Evolutionary conservation across 2,329 filamentous ascomycete genomes (phyloP).

Genomic region (Fusarium sarcochroum): DNA sequence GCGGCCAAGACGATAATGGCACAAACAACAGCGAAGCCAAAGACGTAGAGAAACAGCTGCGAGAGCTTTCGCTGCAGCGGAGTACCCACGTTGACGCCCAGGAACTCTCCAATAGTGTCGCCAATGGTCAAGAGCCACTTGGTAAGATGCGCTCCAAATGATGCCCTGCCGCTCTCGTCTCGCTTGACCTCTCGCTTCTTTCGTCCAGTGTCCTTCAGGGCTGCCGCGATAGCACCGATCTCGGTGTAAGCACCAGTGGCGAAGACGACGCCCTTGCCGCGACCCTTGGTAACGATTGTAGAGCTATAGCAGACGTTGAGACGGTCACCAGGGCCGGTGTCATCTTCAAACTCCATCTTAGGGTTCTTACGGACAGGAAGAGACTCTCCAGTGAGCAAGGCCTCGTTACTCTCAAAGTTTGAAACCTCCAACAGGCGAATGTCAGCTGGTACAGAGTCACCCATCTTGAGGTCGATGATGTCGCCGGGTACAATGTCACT

Average conservation of each 20-base stretch:
- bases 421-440: constrained; percentile 55
- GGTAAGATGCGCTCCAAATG: constrained; percentile 49
- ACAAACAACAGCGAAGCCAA: constrained; percentile 40
- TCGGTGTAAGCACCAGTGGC: constrained; percentile 74
- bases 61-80: constrained; percentile 77
- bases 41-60: constrained; percentile 74
- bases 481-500: constrained; percentile 62
- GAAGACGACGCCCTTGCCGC: constrained; percentile 71
- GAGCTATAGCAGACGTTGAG: constrained; percentile 75
- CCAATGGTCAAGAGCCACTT: constrained; percentile 53
- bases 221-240: constrained; percentile 71
- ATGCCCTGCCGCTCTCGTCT: constrained; percentile 59
- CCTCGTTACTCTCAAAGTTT: constrained; percentile 37
- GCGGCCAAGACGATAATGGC: constrained; percentile 41
- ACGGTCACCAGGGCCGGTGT: constrained; percentile 66
- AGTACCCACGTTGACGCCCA: constrained; percentile 69
- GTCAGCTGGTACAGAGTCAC: constrained; percentile 74
- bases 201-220: constrained; percentile 56
- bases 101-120: constrained; percentile 55
- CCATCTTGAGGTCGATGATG: constrained; percentile 66
- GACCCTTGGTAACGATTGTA: constrained; percentile 72
- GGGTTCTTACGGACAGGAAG: constrained; percentile 70
- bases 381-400: constrained; percentile 53
- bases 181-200: constrained; percentile 55
- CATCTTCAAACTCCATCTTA: constrained; percentile 56